phyloP scores from a whole-genome alignment of 179 eudicot species.

The Spergularia azorica region DNA sequence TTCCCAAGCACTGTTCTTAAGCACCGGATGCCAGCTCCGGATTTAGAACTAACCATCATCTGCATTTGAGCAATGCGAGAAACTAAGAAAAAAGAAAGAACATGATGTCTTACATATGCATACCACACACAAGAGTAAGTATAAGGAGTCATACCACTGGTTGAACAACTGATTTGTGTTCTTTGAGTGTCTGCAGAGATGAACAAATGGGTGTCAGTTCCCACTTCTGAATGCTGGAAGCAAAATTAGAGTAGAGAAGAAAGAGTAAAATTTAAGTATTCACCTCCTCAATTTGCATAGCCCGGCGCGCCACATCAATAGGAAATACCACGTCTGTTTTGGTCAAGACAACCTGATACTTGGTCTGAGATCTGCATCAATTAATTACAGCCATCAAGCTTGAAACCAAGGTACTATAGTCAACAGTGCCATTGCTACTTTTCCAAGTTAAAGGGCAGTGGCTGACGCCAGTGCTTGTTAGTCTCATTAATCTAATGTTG shows the following conservation, averaged over 20 bases:
- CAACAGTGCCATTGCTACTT: slow-evolving; percentile 1
- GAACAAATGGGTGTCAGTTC: slow-evolving; percentile 18
- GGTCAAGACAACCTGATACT: slow-evolving; percentile 84
- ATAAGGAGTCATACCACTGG: slow-evolving; percentile 67
- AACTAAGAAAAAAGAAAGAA: neutral
- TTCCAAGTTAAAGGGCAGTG: neutral
- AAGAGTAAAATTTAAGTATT: neutral
- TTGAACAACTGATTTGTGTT: slow-evolving; percentile 71
- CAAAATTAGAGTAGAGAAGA: neutral
- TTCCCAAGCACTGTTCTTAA: slow-evolving; percentile 77
- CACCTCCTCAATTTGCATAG: slow-evolving; percentile 98
- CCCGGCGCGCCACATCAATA: slow-evolving; percentile 91
- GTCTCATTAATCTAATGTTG: too few relatives aligned
- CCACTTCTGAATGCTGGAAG: neutral
- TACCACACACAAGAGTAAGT: neutral
- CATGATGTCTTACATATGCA: neutral
- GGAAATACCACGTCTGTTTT: slow-evolving; percentile 89
- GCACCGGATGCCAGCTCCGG: slow-evolving; percentile 87
- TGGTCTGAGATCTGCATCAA: slow-evolving; percentile 70
- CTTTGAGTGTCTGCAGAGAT: slow-evolving; percentile 68
- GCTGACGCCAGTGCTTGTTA: too few relatives aligned
- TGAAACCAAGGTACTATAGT: neutral
- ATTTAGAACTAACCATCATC: slow-evolving; percentile 94
- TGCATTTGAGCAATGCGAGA: slow-evolving; percentile 23
- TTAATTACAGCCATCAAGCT: neutral